Evolutionary conservation across 129 eudicot species (phyloP).

Genomic region (Heracleum sosnowskyi): DNA sequence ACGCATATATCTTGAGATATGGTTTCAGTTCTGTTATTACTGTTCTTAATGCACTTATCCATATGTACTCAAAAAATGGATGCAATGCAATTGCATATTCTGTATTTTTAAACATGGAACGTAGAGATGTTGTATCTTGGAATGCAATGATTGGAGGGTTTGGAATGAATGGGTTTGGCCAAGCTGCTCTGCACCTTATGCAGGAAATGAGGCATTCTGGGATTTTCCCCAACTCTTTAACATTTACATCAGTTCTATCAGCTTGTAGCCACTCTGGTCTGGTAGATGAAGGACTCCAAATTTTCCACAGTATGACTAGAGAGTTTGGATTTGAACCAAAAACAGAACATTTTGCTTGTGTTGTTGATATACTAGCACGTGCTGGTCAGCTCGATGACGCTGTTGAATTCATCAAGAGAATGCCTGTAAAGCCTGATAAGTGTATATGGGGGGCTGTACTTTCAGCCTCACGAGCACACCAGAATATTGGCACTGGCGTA

Average conservation of each 20-base stretch:
- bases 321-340: constrained; percentile 23
- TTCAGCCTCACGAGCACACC: constrained; percentile 25
- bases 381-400: constrained; percentile 37
- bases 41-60: constrained; percentile 31
- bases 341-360: constrained; percentile 34
- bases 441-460: constrained; percentile 37
- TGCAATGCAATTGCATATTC: constrained; percentile 18
- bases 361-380: constrained; percentile 39
- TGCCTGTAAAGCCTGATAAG: constrained; percentile 29
- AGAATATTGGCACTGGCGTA: constrained; percentile 17
- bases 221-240: constrained; percentile 23
- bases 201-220: constrained; percentile 28
- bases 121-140: constrained; percentile 34
- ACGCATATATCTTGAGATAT: constrained; percentile 21
- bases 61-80: constrained; percentile 38
- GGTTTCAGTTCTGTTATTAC: constrained; percentile 6
- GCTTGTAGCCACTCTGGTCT: constrained; percentile 52
- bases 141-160: constrained; percentile 33
- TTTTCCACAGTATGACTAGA: constrained; percentile 21
- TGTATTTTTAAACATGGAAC: constrained; percentile 26
- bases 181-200: constrained; percentile 19
- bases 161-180: constrained; percentile 30
- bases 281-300: constrained; percentile 27
- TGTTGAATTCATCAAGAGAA: constrained; percentile 13
- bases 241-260: constrained; percentile 31